phyloP scores from a whole-genome alignment of 2,329 filamentous ascomycete genomes.

The Huntiella bhutanensis region DNA sequence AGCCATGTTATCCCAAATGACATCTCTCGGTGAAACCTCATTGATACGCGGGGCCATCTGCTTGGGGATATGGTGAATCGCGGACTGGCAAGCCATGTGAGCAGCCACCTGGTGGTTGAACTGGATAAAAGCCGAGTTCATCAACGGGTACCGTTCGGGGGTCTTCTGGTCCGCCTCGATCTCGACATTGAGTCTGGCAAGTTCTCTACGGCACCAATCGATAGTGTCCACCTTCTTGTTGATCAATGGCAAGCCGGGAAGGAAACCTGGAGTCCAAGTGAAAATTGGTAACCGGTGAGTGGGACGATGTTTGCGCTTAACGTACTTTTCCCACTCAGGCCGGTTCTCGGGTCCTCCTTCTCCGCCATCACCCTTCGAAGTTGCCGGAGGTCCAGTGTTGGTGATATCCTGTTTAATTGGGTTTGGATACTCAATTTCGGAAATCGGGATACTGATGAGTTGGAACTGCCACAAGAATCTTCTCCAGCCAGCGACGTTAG shows the following conservation, averaged over 20 bases:
- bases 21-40: slow-evolving; percentile 85
- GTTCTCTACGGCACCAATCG: slow-evolving; percentile 69
- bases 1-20: slow-evolving; percentile 95
- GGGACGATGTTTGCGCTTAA: slow-evolving; percentile 64
- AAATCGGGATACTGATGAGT: slow-evolving; percentile 19
- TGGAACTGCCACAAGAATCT: slow-evolving; percentile 5
- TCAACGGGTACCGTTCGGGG: slow-evolving; percentile 68
- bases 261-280: slow-evolving; percentile 40
- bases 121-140: slow-evolving; percentile 95
- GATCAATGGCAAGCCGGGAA: slow-evolving; percentile 58
- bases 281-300: slow-evolving; percentile 57
- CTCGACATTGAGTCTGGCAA: slow-evolving; percentile 75
- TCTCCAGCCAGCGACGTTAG: slow-evolving; percentile 30
- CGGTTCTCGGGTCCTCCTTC: slow-evolving; percentile 33
- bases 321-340: slow-evolving; percentile 59
- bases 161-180: slow-evolving; percentile 80
- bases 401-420: slow-evolving; percentile 39
- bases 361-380: slow-evolving; percentile 27
- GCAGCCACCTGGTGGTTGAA: slow-evolving; percentile 96
- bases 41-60: slow-evolving; percentile 84
- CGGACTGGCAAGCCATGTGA: slow-evolving; percentile 90
- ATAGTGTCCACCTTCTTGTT: slow-evolving; percentile 91
- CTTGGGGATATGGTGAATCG: slow-evolving; percentile 77
- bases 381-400: slow-evolving; percentile 15
- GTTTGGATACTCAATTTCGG: slow-evolving; percentile 34